A percentile compares a stretch with the other conserved stretches of the same genome.
phyloP scores from a whole-genome alignment of 768 basidiomycete genomes.

The Suillus decipiens region DNA sequence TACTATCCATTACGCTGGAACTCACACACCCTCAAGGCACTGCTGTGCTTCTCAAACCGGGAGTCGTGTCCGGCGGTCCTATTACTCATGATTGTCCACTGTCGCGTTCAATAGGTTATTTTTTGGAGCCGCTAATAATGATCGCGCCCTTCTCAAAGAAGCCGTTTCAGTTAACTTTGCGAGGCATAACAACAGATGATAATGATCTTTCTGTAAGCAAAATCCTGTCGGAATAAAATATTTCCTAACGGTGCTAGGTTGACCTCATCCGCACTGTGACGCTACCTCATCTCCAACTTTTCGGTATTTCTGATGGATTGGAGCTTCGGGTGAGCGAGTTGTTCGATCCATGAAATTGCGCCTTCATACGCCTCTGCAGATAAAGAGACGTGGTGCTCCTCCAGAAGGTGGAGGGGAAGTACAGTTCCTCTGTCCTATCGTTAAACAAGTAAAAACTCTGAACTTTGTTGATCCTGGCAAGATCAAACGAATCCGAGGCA shows the following conservation, averaged over 20 bases:
- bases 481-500: slow-evolving; percentile 92
- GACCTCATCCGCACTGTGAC: slow-evolving; percentile 90
- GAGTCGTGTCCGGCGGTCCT: slow-evolving; percentile 82
- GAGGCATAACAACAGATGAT: slow-evolving; percentile 92
- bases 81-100: slow-evolving; percentile 86
- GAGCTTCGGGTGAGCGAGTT: slow-evolving; percentile 70
- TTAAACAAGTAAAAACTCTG: slow-evolving; percentile 88
- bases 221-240: slow-evolving; percentile 11
- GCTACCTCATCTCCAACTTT: slow-evolving; percentile 85
- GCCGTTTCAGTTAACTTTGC: slow-evolving; percentile 76
- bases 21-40: slow-evolving; percentile 59
- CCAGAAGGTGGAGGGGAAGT: slow-evolving; percentile 93
- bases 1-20: not conserved
- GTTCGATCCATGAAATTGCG: not conserved
- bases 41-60: slow-evolving; percentile 88
- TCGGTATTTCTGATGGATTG: slow-evolving; percentile 87
- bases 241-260: slow-evolving; percentile 48
- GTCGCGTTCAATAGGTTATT: slow-evolving; percentile 91
- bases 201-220: slow-evolving; percentile 81
- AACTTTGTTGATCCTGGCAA: slow-evolving; percentile 92
- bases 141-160: slow-evolving; percentile 93
- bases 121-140: slow-evolving; percentile 86
- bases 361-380: slow-evolving; percentile 45
- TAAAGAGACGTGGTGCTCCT: slow-evolving; percentile 90
- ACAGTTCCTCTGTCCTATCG: slow-evolving; percentile 89